These are phyloP conservation scores for Fragaria iinumae DNA, from an alignment of 306 rosid species.

Conservation along the genomic window DNA sequence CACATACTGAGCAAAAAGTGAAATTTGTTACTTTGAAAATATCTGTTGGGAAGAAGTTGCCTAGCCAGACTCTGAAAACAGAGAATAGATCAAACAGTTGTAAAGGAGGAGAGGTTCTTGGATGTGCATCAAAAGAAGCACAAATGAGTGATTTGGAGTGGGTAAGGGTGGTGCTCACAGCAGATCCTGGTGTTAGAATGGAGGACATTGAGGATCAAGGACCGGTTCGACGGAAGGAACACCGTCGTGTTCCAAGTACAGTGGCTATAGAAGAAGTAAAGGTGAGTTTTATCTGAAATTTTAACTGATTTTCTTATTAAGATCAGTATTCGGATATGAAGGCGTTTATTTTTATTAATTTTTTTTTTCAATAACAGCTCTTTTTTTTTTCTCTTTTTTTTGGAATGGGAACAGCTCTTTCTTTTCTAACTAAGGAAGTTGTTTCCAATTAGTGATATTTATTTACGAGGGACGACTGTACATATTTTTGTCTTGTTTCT, in stretches of 20 bases:
- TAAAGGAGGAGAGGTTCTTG: conserved; percentile 27
- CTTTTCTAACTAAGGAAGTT: neutral
- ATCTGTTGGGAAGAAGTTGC: conserved; percentile 49
- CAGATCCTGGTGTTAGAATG: conserved; percentile 82
- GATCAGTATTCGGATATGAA: neutral
- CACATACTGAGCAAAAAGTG: conserved; percentile 64
- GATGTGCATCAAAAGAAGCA: conserved; percentile 39
- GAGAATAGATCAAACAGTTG: conserved; percentile 27
- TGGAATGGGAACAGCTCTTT: no score
- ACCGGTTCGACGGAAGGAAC: conserved; percentile 83
- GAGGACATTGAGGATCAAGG: conserved; percentile 81
- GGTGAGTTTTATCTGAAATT: conserved; percentile 46
- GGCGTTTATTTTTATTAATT: neutral
- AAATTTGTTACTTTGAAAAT: conserved; percentile 64
- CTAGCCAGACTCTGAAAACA: conserved; percentile 35
- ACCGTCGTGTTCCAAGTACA: conserved; percentile 96
- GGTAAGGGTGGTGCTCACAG: conserved; percentile 79
- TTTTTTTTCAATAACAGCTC: neutral
- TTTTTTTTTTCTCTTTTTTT: neutral
- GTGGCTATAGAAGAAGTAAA: conserved; percentile 98
- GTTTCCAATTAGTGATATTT: neutral
- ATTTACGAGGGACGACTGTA: neutral
- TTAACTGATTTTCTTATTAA: conserved; percentile 2
- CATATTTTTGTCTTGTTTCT: neutral
- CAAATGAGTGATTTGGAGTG: conserved; percentile 64